These are phyloP conservation scores for Penicillium diatomitis DNA, from an alignment of 495 filamentous ascomycete species.

Conservation along the genomic window DNA sequence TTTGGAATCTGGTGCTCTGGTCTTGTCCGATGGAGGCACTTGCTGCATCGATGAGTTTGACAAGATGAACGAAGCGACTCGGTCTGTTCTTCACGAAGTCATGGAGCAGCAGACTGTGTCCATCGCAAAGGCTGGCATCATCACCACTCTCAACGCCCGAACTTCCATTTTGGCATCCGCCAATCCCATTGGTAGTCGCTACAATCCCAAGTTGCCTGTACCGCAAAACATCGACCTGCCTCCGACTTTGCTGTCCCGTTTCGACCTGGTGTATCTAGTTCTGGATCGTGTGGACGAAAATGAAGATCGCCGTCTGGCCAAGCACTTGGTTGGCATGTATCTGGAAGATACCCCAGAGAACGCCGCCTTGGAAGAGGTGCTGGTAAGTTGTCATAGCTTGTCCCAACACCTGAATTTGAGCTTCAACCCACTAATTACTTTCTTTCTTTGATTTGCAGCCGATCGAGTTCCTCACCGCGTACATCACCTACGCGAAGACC, in stretches of 20 bases:
- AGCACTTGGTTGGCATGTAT: slow-evolving; percentile 95
- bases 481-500: slow-evolving; percentile 93
- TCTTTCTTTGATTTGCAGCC: slow-evolving; percentile 41
- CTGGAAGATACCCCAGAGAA: slow-evolving; percentile 87
- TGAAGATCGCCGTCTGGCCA: slow-evolving; percentile 76
- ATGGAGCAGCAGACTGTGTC: slow-evolving; percentile 99
- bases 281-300: slow-evolving; percentile 87
- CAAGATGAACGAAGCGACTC: slow-evolving; percentile 95
- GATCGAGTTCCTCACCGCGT: slow-evolving; percentile 88
- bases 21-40: slow-evolving; percentile 90
- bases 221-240: slow-evolving; percentile 97
- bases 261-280: slow-evolving; percentile 94
- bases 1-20: slow-evolving; percentile 90
- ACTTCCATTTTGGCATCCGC: slow-evolving; percentile 92
- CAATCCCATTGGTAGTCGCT: slow-evolving; percentile 95
- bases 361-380: slow-evolving; percentile 63
- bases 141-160: slow-evolving; percentile 92
- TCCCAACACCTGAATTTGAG: too few species aligned
- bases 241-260: slow-evolving; percentile 87
- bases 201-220: slow-evolving; percentile 90
- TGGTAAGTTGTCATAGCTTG: slow-evolving; percentile 46
- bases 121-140: slow-evolving; percentile 97
- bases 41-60: slow-evolving; percentile 99
- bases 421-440: neutral
- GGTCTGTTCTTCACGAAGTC: slow-evolving; percentile 95